Base-by-base conservation (phyloP, 2,329 filamentous ascomycete genomes). In the Fusarium bulbicola region DNA sequence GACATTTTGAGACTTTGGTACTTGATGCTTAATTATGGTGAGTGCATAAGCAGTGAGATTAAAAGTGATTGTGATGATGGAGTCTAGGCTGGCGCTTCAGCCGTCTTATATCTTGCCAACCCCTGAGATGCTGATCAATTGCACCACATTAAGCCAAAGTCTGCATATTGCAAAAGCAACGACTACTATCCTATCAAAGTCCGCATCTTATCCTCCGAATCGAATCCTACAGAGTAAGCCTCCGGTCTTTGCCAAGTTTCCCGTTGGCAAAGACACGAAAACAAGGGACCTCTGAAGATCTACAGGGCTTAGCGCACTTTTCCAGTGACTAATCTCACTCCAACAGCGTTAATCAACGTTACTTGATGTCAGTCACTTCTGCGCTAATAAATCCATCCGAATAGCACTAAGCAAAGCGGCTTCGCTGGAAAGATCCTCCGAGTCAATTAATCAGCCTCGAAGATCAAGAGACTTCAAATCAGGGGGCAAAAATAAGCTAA, bases 1-100 rank as follows among this genome's bases (percentile, higher is more conserved):
- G 74, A 63, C 79, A 81, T 81, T 32, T 66, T 56, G 24, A 20
- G 9, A 24, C 7, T 36, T 24, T 24, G 30, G 20, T 36, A 18
- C 12, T 9, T 15, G 26, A 26, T 10, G 21, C n/a, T 12, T 15
- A n/a, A 30, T 12, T 28, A 7, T 47, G 20, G 50, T 26, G 0
- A 24, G 12, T 32, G 24, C 13, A n/a, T 40, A 42, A 28, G 10
- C 13, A 34, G 30, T 26, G 32, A 16, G 28, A 34, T 37, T 36
- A 4, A 46, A 24, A 13, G 36, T 42, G 28, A 34, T 49, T n/a
- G 21, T 32, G 26, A 12, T 46, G 5, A 30, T n/a, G 16, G 14
- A 28, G 18, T 34, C 15, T n/a, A 11, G 9, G 9, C 6, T 32
- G 43, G 36, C 5, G 6, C 5, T 16, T 34, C 40, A 8, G 9